phyloP scores from a whole-genome alignment of 805 yeast genomes.

The Phaffomyces opuntiae region DNA sequence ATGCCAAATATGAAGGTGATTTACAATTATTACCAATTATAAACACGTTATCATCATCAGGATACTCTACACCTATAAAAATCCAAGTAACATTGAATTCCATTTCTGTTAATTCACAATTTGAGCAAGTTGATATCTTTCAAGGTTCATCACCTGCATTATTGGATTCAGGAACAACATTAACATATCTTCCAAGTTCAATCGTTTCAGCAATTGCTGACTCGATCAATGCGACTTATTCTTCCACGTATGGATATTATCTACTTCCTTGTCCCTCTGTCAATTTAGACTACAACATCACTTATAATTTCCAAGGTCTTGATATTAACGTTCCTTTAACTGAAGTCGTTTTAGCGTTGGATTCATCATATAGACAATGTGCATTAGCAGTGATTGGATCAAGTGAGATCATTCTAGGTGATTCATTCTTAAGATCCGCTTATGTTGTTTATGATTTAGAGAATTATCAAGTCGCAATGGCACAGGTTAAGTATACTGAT shows the following conservation, averaged over 20 bases:
- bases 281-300: constrained; percentile 16
- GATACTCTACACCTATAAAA: constrained; percentile 33
- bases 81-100: constrained; percentile 38
- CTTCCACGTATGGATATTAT: constrained; percentile 37
- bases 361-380: constrained; percentile 27
- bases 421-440: constrained; percentile 43
- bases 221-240: constrained; percentile 38
- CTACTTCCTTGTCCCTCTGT: constrained; percentile 35
- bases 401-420: constrained; percentile 40
- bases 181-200: constrained; percentile 36
- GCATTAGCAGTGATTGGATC: constrained; percentile 35
- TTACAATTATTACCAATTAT: constrained; percentile 41
- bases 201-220: constrained; percentile 30
- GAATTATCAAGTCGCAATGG: constrained; percentile 35
- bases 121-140: constrained; percentile 1
- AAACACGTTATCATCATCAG: constrained; percentile 22
- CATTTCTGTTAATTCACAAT: constrained; percentile 6
- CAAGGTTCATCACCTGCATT: constrained; percentile 26
- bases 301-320: constrained; percentile 48
- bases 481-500: constrained; percentile 34
- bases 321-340: constrained; percentile 42
- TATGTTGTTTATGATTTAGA: constrained; percentile 52
- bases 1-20: constrained; percentile 49
- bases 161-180: constrained; percentile 38
- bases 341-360: constrained; percentile 25